Percentiles rank a stretch among this genome's conserved stretches.
Evolutionary conservation across 139 green algal species (phyloP).

Genomic region (Axilococcus clingmanii): DNA sequence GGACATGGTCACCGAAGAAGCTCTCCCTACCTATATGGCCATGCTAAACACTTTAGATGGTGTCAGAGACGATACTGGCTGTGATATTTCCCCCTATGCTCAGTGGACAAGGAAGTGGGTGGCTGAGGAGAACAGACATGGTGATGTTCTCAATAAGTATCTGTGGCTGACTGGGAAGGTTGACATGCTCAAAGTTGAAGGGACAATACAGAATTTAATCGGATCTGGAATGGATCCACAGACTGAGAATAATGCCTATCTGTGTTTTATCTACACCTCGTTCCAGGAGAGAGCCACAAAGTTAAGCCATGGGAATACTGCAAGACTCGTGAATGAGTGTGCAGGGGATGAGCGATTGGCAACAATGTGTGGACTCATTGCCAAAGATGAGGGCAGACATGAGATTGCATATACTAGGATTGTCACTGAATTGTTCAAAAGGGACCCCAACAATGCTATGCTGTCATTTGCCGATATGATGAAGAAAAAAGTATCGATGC

Average conservation of each 20-base stretch:
- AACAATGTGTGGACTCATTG: slow-evolving; percentile 88
- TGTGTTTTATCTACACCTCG: slow-evolving; percentile 40
- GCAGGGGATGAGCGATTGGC: slow-evolving; percentile 69
- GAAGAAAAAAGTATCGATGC: slow-evolving; percentile 98
- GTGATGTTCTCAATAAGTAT: slow-evolving; percentile 98
- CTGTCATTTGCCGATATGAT: slow-evolving; percentile 97
- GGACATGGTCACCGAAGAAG: slow-evolving; percentile 82
- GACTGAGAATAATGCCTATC: slow-evolving; percentile 17
- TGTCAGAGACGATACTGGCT: slow-evolving; percentile 75
- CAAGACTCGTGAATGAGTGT: slow-evolving; percentile 67
- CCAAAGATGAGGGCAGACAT: slow-evolving; percentile 91
- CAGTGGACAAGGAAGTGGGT: slow-evolving; percentile 77
- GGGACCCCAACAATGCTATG: slow-evolving; percentile 78
- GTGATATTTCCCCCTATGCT: slow-evolving; percentile 57
- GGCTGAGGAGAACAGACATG: slow-evolving; percentile 98
- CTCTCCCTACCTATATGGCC: slow-evolving; percentile 99
- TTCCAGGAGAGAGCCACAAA: slow-evolving; percentile 92
- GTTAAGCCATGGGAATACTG: slow-evolving; percentile 93
- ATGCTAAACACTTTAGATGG: slow-evolving; percentile 99
- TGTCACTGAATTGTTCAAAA: slow-evolving; percentile 78
- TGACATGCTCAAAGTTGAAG: slow-evolving; percentile 60
- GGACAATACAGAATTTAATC: slow-evolving; percentile 66
- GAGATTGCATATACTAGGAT: slow-evolving; percentile 91
- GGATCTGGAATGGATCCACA: slow-evolving; percentile 9
- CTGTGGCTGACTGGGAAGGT: slow-evolving; percentile 42